Evolutionary conservation across 495 filamentous ascomycete species (phyloP), one percentile per base, ranked within the genome.

Genomic region (Penicillium verhagenii): DNA sequence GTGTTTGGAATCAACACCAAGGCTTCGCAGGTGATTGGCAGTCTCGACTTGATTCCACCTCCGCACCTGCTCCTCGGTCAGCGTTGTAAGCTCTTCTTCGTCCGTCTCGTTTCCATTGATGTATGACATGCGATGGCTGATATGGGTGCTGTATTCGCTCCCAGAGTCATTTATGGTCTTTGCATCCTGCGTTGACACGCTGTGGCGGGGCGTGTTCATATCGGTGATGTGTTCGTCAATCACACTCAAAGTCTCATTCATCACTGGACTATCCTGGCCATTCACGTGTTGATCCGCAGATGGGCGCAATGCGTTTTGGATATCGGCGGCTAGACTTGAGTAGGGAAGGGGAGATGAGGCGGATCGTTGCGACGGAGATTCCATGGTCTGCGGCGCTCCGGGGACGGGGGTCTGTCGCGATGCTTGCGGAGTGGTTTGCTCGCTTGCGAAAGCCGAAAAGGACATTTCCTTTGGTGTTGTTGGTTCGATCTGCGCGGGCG

Each of bases 181-280:
- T 29, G 78, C 75, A 26, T 85, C 82, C 48, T 72, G 76, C 18
- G 70, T 70, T 8, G 68, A 63, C 26, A 81, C 58, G 43, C 82
- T 82, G 47, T 85, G 82, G 35, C 85, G 82, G 40, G 91, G 83
- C 6, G 86, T 91, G 66, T 86, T 86, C 72, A 99, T 86, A 66
- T 96, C 91, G 21, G 91, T 96, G 44, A 99, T 97, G 67, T 97
- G 95, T 70, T 99, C 95, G 63, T 99, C 84, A 63, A 99, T 99
- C 28, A 97, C 95, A 61, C 91, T 96, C 53, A 99, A 72, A 0
- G 95, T 97, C 65, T 99, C 93, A 65, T 96, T 91, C 78, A 99
- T 90, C 23, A 97, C 92, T 3, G 92, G 90, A 64, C 90, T 92
- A 23, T 84, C 81, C 58, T 83, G 74, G 29, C 73, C 72, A 54